Conservation (phyloP, 371 early-diverging fungal genomes). For the Mucor racemosus region DNA sequence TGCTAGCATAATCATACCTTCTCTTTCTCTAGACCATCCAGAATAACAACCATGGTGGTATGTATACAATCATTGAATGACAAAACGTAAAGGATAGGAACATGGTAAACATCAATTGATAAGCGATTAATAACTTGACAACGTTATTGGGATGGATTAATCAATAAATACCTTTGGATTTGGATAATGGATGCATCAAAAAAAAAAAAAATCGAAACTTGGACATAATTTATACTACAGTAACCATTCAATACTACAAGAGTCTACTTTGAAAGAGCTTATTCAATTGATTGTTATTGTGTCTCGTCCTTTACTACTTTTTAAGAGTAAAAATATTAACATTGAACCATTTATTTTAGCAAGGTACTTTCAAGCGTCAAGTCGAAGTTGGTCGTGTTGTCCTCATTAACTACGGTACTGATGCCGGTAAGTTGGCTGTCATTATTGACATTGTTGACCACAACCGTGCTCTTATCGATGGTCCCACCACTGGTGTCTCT, state of each 20-base stretch:
- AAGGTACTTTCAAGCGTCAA: conserved; percentile 83
- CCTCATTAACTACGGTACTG: conserved; percentile 91
- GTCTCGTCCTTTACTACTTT: neutral
- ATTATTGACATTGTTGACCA: conserved; percentile 99
- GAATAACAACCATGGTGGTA: conserved; percentile 40
- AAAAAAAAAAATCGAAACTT: too few relatives aligned
- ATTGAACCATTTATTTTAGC: conserved; percentile 23
- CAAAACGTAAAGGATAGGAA: neutral
- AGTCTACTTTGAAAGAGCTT: too few relatives aligned
- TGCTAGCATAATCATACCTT: conserved; percentile 22
- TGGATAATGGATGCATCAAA: conserved; percentile 7
- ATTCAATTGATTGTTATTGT: neutral
- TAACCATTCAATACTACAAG: neutral
- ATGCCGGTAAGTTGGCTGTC: conserved; percentile 95
- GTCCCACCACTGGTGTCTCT: conserved; percentile 93
- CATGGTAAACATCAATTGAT: neutral
- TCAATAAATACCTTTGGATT: neutral
- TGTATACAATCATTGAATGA: conserved; percentile 8
- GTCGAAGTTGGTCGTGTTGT: conserved; percentile 99
- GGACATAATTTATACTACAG: neutral
- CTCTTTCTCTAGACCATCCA: conserved; percentile 38
- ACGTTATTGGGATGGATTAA: conserved; percentile 10
- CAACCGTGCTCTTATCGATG: conserved; percentile 96
- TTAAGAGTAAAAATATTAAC: neutral
- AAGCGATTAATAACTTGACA: neutral